These are phyloP conservation scores for Trametes elegans DNA, from an alignment of 768 basidiomycete species.

Conservation along the genomic window DNA sequence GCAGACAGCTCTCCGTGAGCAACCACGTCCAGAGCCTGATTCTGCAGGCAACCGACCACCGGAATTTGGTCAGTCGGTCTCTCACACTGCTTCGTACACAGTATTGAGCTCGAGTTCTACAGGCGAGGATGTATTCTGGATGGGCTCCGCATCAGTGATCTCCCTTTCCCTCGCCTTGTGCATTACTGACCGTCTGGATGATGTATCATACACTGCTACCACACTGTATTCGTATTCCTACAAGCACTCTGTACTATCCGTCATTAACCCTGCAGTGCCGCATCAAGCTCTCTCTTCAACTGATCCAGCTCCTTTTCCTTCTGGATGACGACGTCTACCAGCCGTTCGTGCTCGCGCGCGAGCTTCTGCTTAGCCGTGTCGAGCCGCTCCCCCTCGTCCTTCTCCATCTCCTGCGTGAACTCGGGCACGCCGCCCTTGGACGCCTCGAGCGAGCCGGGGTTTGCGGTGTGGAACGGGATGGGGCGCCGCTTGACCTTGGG, in stretches of 20 bases:
- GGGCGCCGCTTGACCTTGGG: constrained; percentile 61
- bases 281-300: constrained; percentile 54
- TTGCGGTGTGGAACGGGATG: constrained; percentile 68
- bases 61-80: constrained; percentile 58
- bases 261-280: constrained; percentile 7
- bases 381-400: constrained; percentile 77
- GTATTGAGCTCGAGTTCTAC: constrained; percentile 17
- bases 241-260: no score
- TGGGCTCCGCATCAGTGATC: constrained; percentile 80
- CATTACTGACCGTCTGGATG: neutral
- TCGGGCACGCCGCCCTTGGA: constrained; percentile 72
- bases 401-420: constrained; percentile 83
- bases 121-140: constrained; percentile 90
- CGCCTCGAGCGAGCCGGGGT: constrained; percentile 55
- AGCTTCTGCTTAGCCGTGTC: constrained; percentile 74
- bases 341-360: constrained; percentile 69
- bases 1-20: constrained; percentile 61
- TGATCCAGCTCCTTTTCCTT: constrained; percentile 79
- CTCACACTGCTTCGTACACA: neutral
- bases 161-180: neutral
- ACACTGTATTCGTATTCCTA: neutral
- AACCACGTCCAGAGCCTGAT: constrained; percentile 92
- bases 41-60: constrained; percentile 75
- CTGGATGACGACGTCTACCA: constrained; percentile 68
- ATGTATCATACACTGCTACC: constrained; percentile 14